Evolutionary conservation across 805 yeast genomes (phyloP), one percentile per base, ranked within the genome.

Genomic region (Metschnikowia anglica): DNA sequence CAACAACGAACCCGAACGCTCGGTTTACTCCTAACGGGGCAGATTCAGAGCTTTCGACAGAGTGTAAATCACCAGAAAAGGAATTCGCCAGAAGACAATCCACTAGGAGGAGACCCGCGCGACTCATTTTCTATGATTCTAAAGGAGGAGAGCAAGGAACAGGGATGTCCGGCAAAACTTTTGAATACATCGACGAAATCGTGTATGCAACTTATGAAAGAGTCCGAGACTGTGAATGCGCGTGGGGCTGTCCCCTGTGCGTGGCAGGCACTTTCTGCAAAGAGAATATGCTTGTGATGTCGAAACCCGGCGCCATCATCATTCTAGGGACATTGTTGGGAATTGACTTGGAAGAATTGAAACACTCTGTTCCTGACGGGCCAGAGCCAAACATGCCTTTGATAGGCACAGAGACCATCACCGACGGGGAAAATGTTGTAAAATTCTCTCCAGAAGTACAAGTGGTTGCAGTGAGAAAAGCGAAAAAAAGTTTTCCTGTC

Each of bases 31-130:
- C 68, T 1, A 58, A 43, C 28, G 48, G 65, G 2, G 71, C 70
- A 0, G 69, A 65, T 31, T 52, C 70, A 2, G 99, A 93, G 53
- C 74, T 93, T 11, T 78, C 77, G 34, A 88, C 98, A 0, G 99
- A 93, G 62, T 93, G 99, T 63, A 93, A 93, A 56, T 97, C 98
- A 0, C 97, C 99, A 0, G 96, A 89, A 51, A 93, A 93, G 55
- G 99, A 93, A 59, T 87, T 91, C 71, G 87, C 96, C 1, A 74
- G 75, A 37, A 65, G 88, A 21, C 85, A 85, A 56, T 76, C 91
- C 0, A 62, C 64, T 13, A 68, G 99, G 30, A 78, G 76, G 43
- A 67, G 99, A 31, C 98, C 98, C 0, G 96, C 95, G 0, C 69
- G 99, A 41, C 66, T 93, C 37, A 80, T 90, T 1, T 85, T 93